These are phyloP conservation scores for Tetrahymena thermophila DNA, from an alignment of 73 alveolate genomes.

Conservation along the genomic window DNA sequence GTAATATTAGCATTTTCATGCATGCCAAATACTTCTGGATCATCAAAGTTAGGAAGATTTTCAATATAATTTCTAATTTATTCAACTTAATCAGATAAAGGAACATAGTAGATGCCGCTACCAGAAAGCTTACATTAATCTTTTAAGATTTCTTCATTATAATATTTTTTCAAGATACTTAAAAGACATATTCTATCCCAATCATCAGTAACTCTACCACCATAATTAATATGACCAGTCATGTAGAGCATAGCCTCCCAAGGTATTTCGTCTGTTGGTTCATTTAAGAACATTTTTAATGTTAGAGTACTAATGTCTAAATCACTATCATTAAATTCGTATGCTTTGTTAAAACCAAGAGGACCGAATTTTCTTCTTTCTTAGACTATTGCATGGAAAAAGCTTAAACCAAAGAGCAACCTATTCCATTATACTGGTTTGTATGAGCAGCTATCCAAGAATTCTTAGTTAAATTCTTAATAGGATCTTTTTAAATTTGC, in stretches of 20 bases:
- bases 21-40: constrained; percentile 98
- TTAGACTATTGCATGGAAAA: constrained; percentile 93
- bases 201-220: constrained; percentile 98
- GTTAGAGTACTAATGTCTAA: constrained; percentile 70
- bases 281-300: constrained; percentile 76
- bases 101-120: constrained; percentile 83
- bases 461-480: constrained; percentile 82
- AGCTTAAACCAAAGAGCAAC: constrained; percentile 82
- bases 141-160: constrained; percentile 70
- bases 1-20: constrained; percentile 98
- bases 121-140: constrained; percentile 71
- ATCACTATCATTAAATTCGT: constrained; percentile 94
- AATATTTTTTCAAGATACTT: constrained; percentile 69
- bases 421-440: constrained; percentile 74
- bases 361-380: constrained; percentile 96
- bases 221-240: constrained; percentile 94
- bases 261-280: constrained; percentile 82
- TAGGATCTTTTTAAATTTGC: constrained; percentile 94
- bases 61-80: constrained; percentile 44
- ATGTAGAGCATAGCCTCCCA: constrained; percentile 92
- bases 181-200: constrained; percentile 83
- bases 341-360: constrained; percentile 93
- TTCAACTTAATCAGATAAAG: constrained; percentile 47
- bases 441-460: constrained; percentile 73
- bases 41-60: constrained; percentile 82